phyloP scores from a whole-genome alignment of 2,329 filamentous ascomycete genomes.

The Cyphellophora europaea region DNA sequence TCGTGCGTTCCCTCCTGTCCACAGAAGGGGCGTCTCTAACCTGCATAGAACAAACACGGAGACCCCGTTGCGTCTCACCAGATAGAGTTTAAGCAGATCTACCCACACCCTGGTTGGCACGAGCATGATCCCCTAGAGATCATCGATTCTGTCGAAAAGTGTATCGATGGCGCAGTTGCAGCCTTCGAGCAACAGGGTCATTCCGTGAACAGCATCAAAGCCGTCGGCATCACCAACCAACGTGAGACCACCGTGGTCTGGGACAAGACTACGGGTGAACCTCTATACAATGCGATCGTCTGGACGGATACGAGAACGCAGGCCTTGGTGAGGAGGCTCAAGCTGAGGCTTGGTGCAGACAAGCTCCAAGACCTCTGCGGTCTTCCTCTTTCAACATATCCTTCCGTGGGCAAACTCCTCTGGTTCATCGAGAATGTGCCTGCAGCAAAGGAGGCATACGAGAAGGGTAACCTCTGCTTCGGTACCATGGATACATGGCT shows the following conservation, averaged over 20 bases:
- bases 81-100: conserved; percentile 76
- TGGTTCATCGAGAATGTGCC: conserved; percentile 71
- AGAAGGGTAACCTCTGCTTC: conserved; percentile 66
- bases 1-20: conserved; percentile 30
- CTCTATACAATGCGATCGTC: conserved; percentile 75
- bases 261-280: conserved; percentile 71
- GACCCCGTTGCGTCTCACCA: conserved; percentile 75
- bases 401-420: conserved; percentile 72
- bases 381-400: conserved; percentile 78
- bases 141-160: conserved; percentile 63
- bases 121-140: conserved; percentile 78
- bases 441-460: conserved; percentile 63
- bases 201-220: conserved; percentile 57
- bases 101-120: conserved; percentile 82
- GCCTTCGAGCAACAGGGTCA: conserved; percentile 64
- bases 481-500: conserved; percentile 87
- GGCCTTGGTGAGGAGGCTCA: conserved; percentile 67
- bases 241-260: conserved; percentile 80
- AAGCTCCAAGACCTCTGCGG: conserved; percentile 63
- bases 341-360: conserved; percentile 57
- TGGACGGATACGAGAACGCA: conserved; percentile 83
- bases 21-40: neutral
- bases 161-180: conserved; percentile 67
- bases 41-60: conserved; percentile 54
- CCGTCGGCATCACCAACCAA: conserved; percentile 82